phyloP scores from a whole-genome alignment of 805 yeast species.

The Kluyveromyces dobzhanskii region DNA sequence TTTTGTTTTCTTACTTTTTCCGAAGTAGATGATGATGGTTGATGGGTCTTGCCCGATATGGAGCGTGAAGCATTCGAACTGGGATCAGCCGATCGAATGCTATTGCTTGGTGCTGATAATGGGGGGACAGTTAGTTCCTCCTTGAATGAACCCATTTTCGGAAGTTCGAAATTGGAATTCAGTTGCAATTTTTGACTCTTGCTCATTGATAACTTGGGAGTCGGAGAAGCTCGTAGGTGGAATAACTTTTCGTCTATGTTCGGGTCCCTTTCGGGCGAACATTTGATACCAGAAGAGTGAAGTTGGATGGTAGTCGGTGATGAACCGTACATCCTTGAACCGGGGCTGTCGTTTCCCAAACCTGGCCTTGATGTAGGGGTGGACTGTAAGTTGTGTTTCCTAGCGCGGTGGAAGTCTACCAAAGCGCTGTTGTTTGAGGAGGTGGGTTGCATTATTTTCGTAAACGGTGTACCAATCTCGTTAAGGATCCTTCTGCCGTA shows the following conservation, averaged over 20 bases:
- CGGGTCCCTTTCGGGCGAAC: conserved; percentile 12
- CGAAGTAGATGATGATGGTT: not conserved
- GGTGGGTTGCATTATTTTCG: conserved; percentile 11
- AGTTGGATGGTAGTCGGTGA: conserved; percentile 31
- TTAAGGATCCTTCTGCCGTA: conserved; percentile 26
- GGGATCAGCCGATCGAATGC: not conserved
- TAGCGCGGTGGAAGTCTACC: conserved; percentile 27
- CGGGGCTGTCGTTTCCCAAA: conserved; percentile 10
- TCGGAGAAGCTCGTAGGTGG: conserved; percentile 24
- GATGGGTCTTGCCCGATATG: not conserved
- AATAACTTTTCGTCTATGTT: conserved; percentile 17
- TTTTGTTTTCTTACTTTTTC: conserved; percentile 2
- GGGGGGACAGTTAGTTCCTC: conserved; percentile 16
- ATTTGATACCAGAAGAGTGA: conserved; percentile 27
- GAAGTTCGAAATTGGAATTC: conserved; percentile 18
- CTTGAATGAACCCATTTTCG: conserved; percentile 31
- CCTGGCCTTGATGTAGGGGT: not conserved
- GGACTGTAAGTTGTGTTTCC: conserved; percentile 16
- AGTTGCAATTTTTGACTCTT: not conserved
- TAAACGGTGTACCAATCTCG: conserved; percentile 27
- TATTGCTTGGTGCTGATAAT: conserved; percentile 1
- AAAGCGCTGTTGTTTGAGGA: conserved; percentile 26
- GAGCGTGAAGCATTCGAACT: not conserved
- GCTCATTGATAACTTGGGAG: conserved; percentile 18
- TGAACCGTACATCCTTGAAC: conserved; percentile 20